Base-by-base conservation (phyloP, 495 filamentous ascomycete genomes). In the Penicillium canariense region DNA sequence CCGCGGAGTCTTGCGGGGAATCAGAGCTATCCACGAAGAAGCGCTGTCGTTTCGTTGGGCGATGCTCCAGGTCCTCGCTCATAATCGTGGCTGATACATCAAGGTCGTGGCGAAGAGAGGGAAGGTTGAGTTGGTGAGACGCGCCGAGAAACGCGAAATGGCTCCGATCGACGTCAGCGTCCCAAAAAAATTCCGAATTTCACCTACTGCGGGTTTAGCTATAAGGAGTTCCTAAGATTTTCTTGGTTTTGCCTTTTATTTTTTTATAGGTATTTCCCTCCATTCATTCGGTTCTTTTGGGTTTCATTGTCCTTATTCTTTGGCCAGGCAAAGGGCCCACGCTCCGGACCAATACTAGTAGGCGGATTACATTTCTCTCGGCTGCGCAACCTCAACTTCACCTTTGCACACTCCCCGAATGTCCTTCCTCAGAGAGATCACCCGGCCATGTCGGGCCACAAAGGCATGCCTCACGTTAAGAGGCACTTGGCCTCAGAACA, bases 21-120 rank as follows among this genome's bases (percentile, higher is more conserved):
- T 28, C 35, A 14, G 65, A 52, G 2, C 62, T 53, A 12, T 94
- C 87, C 3, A 77, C 74, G 63, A 95, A 91, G 69, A 95, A 95
- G 23, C 91, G 85, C 50, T 86, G 78, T 70, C 86, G 91, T 76
- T 96, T 96, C 34, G 69, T 70, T 4, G 90, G 90, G 18, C 84
- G 81, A 40, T 85, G 53, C 31, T 60, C 55, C 23, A 54, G 30
- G 50, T 66, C 54, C 18, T 68, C 59, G 44, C 50, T 63, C 61
- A 69, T 68, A 51, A 39, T 65, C 45, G 52, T 59, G 43, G 55
- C 50, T 50, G 49, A 50, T 26, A 43, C 47, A 64, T 60, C 3
- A 42, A 44, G 27, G 32, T 25, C 35, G 42, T 11, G 32, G 28
- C 17, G 47, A 40, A 45, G 28, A 25, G 27, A 27, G 47, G 15